Base-by-base conservation (phyloP, 768 basidiomycete species). In the Rhodotorula graminis region DNA sequence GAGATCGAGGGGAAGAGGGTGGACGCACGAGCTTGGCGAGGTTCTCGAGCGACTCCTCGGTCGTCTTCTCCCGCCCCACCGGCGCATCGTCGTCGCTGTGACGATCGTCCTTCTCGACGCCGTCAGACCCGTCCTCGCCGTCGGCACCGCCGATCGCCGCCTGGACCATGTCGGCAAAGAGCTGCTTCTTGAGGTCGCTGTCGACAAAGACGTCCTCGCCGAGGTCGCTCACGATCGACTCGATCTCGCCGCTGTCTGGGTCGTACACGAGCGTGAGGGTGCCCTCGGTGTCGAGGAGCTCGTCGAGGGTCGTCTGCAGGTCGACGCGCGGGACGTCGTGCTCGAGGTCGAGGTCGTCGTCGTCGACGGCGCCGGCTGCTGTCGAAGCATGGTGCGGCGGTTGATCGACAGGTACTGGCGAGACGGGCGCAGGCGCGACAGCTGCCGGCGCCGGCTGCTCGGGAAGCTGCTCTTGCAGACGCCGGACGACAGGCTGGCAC, bases 401-500 rank as follows among this genome's bases (percentile, higher is more conserved):
- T n/a, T n/a, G n/a, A n/a, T n/a, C n/a, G n/a, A n/a, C n/a, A n/a
- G n/a, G n/a, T n/a, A n/a, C n/a, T n/a, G n/a, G n/a, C n/a, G n/a
- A n/a, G 14, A 29, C 15, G 12, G 53, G 53, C 53, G 27, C 6
- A 27, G 25, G 50, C 23, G 23, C 4, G 25, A 2, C 53, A 8
- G 14, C 14, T 0, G 9, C n/a, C 0, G 27, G 9, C n/a, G 12
- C 53, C 0, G 3, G 2, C 10, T 27, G 15, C 31, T 57, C 9
- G 21, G 52, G 53, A 11, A 60, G 47, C 6, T 47, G 59, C n/a
- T 50, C 37, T 2, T 4, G 47, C 7, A 73, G 8, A 21, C 66
- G 49, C 0, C 33, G 25, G 23, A 73, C 67, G 68, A 76, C 62
- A 0, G 75, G 75, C 57, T 68, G 68, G 40, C 75, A 76, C 15